phyloP scores from a whole-genome alignment of 73 alveolate species.

The Symbiodinium natans region DNA sequence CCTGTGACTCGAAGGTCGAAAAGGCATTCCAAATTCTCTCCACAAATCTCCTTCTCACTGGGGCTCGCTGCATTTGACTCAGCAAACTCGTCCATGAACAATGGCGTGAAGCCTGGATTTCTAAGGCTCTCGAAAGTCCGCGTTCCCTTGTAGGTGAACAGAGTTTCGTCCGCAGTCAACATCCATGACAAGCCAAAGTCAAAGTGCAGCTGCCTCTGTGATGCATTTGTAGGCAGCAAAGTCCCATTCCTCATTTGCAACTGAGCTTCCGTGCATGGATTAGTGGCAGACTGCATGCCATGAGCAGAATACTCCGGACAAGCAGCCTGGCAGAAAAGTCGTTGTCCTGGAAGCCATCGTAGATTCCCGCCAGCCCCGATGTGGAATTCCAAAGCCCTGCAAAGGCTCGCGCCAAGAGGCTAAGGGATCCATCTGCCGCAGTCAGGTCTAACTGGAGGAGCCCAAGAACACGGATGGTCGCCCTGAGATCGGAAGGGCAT shows the following conservation, averaged over 20 bases:
- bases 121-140: neutral
- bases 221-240: neutral
- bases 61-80: neutral
- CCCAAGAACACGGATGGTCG: no score
- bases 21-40: neutral
- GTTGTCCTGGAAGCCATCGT: neutral
- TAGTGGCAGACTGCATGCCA: no score
- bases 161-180: neutral
- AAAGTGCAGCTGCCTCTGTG: neutral
- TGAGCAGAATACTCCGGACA: no score
- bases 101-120: neutral
- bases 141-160: neutral
- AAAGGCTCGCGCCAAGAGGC: neutral
- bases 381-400: neutral
- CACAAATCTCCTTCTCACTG: conserved; percentile 4
- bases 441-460: neutral
- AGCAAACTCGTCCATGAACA: no score
- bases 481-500: no score
- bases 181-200: neutral
- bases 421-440: neutral
- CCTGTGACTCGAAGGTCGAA: neutral
- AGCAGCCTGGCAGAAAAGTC: no score
- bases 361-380: neutral
- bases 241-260: neutral
- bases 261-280: no score